Base-by-base conservation (phyloP, 805 yeast species). In the Candida boleticola region DNA sequence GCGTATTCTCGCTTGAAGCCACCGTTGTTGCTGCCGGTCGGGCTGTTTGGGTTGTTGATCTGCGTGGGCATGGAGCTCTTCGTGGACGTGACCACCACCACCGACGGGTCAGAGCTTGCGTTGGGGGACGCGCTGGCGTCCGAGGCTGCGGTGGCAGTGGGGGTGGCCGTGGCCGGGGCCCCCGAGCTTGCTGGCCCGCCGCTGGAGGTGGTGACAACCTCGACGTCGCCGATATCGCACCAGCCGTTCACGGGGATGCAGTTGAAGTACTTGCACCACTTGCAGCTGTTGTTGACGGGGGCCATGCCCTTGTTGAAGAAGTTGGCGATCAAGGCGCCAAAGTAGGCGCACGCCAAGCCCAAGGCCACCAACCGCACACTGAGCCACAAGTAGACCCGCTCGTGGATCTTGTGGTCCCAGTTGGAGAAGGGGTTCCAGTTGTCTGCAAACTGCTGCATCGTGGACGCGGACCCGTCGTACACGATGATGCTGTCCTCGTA, bases 221-320 rank as follows among this genome's bases (percentile, higher is more conserved):
- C 45, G 11, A 68, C 61, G 37, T 63, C 53, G 3, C 82, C 82
- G 22, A 57, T 51, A 37, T 74, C 80, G 55, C 89, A 83, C 89
- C 89, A 83, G 22, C 78, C 82, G 45, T 79, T 71, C 3, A 83
- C 83, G 0, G 89, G 89, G 11, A 83, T 54, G 52, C 90, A 84
- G 49, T 79, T 80, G 50, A 84, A 66, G 53, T 83, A 84, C 54
- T 81, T 82, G 64, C 90, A 84, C 90, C 90, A 84, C 13, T 66
- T 56, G 57, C 90, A 84, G 43, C 68, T 60, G 4, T 70, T 72
- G 10, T 75, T 76, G 6, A 77, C 80, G 31, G 68, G 63, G 34
- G 50, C 46, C 40, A 33, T 34, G 16, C 44, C 46, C 19, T 53
- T 53, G 21, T 64, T 61, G 39, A 66, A 68, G 49, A 82, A 79